Evolutionary conservation across 2,329 filamentous ascomycete genomes (phyloP), one percentile per base, ranked within the genome.

Genomic region (Chalara sp.): DNA sequence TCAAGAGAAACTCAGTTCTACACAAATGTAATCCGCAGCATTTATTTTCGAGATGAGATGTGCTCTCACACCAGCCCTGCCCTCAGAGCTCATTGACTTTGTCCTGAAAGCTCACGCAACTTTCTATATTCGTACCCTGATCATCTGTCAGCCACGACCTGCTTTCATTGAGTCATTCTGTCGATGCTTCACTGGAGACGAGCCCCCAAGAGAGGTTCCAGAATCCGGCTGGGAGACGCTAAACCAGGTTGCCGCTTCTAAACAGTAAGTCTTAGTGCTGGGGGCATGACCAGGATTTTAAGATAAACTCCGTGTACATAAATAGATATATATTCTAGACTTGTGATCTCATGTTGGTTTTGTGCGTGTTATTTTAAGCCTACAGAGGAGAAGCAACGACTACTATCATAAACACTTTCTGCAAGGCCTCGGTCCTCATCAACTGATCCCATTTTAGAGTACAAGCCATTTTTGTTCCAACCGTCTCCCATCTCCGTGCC

Each of bases 401-500:
- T 21, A 3, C 21, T 21, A 21, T 21, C 21, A 21, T 21, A 21
- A 21, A 3, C 21, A 21, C 21, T 21, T 21, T 21, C 21, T 21
- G 21, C 21, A 21, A 21, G 21, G 21, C 21, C 21, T 21, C 3
- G 21, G 3, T 21, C 21, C 21, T 21, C 21, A 21, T 21, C 21
- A 21, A n/a, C 35, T 37, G 35, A 37, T 37, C 8, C 8, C 35
- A 37, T 10, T 37, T 8, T n/a, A 37, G 35, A 8, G 35, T 37
- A n/a, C 8, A 8, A 37, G 2, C 91, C 6, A 71, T 80, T 35
- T 96, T 95, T 68, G 79, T 82, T 49, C 82, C 88, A 0, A 89
- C 86, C 2, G 76, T 93, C 49, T 82, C 86, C 28, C 83, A 87
- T 65, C 78, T 96, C 6, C 84, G 89, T 49, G 88, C 88, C 35